Percentiles rank a stretch among this genome's conserved stretches.
Conservation (phyloP, 2,329 filamentous ascomycete genomes). For the Colletotrichum sp. region DNA sequence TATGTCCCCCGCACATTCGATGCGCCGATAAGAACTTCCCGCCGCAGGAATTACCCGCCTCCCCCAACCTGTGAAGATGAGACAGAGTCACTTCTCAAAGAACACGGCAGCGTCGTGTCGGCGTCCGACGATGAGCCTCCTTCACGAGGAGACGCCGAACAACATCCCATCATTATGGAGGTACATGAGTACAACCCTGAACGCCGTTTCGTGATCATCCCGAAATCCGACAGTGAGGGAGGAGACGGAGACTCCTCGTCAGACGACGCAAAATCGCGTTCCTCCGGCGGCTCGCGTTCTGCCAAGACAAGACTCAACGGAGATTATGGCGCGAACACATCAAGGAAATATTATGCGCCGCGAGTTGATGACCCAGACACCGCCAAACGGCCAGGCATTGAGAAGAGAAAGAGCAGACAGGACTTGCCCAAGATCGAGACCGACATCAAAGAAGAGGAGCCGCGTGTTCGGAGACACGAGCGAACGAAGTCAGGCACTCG, state of each 20-base stretch:
- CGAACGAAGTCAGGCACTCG: constrained; percentile 39
- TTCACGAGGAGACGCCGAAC: constrained; percentile 69
- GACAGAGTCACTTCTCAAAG: constrained; percentile 63
- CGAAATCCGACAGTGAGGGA: constrained; percentile 28
- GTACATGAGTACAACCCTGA: constrained; percentile 66
- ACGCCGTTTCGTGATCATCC: constrained; percentile 67
- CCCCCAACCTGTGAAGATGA: constrained; percentile 75
- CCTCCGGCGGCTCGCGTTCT: constrained; percentile 20
- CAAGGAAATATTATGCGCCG: constrained; percentile 42
- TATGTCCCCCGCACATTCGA: constrained; percentile 9
- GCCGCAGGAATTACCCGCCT: constrained; percentile 54
- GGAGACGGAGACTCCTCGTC: constrained; percentile 21
- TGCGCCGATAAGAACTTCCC: constrained; percentile 19
- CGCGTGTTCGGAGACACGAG: constrained; percentile 31
- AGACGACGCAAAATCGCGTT: constrained; percentile 25
- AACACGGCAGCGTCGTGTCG: constrained; percentile 48
- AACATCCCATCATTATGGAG: constrained; percentile 70
- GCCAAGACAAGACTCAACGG: constrained; percentile 2
- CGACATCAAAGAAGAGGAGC: constrained; percentile 30
- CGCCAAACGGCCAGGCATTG: constrained; percentile 21
- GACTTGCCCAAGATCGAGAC: constrained; percentile 53
- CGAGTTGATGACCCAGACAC: constrained; percentile 28
- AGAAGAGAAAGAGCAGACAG: constrained; percentile 38
- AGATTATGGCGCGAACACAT: constrained; percentile 47
- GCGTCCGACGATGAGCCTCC: constrained; percentile 58